Evolutionary conservation across 1,284 basidiomycete genomes (phyloP), one percentile per base, ranked within the genome.

Genomic region (Ganoderma boninense): DNA sequence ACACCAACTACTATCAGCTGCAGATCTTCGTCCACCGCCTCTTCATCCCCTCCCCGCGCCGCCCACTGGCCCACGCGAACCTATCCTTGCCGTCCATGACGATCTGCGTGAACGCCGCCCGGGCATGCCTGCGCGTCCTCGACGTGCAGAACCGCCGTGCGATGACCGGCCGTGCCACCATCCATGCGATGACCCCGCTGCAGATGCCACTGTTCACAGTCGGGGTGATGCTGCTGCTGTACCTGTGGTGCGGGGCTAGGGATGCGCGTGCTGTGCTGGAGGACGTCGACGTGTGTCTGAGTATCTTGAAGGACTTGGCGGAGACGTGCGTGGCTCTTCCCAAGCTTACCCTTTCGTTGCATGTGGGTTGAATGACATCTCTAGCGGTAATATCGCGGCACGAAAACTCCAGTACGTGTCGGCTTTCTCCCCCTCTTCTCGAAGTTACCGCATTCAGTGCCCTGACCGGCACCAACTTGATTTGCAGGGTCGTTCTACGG

Each of bases 41-140:
- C 0, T 96, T 95, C 81, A 94, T 96, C 67, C 92, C 93, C 0
- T 89, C 90, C 0, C 87, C 88, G 0, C 52, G 61, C 26, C 83
- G 84, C 57, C 88, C 88, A 71, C 86, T 87, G 0, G 87, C 89
- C 0, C 83, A 87, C 0, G 87, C 89, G 0, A 83, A 87, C 0
- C 78, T 91, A 1, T 84, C 89, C 1, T 78, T 90, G 84, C 92
- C 95, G 0, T 94, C 93, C 0, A 84, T 95, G 18, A 92, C 94
- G 0, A 95, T 96, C 63, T 96, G 95, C 79, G 92, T 91, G 20
- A 95, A 94, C 71, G 95, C 95, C 1, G 93, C 95, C 0, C 84
- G 94, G n/a, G 91, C 91, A 2, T 93, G 91, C 70, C 89, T 87
- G 54, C 93, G 93, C 76, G 86, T 96, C 42, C 82, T 92, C 29